phyloP scores from a whole-genome alignment of 768 basidiomycete species.

The Lyophyllum semitale region DNA sequence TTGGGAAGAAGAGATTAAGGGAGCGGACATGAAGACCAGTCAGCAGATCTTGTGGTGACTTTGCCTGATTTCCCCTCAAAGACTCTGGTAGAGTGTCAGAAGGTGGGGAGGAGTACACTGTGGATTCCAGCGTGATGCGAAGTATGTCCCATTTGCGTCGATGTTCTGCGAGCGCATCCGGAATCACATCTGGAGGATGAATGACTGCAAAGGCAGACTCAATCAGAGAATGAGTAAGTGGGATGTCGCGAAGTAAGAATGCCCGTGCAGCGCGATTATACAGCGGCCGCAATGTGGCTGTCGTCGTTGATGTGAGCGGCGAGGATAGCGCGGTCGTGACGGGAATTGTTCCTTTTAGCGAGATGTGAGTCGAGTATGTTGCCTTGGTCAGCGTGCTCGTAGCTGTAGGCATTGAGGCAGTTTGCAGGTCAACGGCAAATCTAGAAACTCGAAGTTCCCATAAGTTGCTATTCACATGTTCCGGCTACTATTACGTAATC shows the following conservation, averaged over 20 bases:
- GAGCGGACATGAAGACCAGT: slow-evolving; percentile 64
- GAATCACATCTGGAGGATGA: slow-evolving; percentile 33
- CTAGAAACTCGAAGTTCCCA: background rate
- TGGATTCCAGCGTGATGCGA: slow-evolving; percentile 80
- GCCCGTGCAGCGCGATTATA: slow-evolving; percentile 79
- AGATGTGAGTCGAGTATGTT: slow-evolving; percentile 25
- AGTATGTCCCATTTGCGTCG: slow-evolving; percentile 88
- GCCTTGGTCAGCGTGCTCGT: slow-evolving; percentile 41
- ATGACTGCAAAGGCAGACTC: slow-evolving; percentile 70
- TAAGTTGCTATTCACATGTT: slow-evolving; percentile 16
- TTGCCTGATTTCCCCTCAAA: slow-evolving; percentile 52
- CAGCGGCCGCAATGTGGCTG: slow-evolving; percentile 63
- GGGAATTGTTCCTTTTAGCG: slow-evolving; percentile 35
- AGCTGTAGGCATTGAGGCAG: slow-evolving; percentile 49
- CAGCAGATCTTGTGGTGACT: slow-evolving; percentile 62
- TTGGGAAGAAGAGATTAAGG: slow-evolving; percentile 65
- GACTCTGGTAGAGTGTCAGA: slow-evolving; percentile 48
- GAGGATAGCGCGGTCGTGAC: slow-evolving; percentile 14
- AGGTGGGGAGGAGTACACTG: slow-evolving; percentile 63
- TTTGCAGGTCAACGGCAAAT: background rate
- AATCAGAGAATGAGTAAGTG: slow-evolving; percentile 66
- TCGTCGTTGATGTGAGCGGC: slow-evolving; percentile 29
- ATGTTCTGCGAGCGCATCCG: slow-evolving; percentile 49
- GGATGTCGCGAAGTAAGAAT: slow-evolving; percentile 73
- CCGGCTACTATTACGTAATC: background rate